Evolutionary conservation across 331 rosid species (phyloP), one percentile per base, ranked within the genome.

Genomic region (Quercus lobata): DNA sequence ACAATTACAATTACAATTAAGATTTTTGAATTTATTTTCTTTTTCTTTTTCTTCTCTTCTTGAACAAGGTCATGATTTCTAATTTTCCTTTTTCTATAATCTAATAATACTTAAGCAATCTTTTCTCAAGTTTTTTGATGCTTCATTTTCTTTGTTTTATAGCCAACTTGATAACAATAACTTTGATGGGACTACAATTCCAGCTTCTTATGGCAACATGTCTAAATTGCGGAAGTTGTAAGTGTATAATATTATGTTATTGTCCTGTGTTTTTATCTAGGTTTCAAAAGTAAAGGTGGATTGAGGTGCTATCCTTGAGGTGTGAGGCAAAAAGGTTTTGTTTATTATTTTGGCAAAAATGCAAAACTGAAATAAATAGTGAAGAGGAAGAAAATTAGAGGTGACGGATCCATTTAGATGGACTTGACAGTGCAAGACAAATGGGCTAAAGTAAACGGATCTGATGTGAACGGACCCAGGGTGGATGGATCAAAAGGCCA

Each of bases 81-180:
- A 63, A 29, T 27, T 63, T 66, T 32, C 4, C 49, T 46, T 66
- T 17, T 66, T 66, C 25, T 32, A 66, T 6, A 3, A 18, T 34
- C 41, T 63, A 66, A 63, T 66, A 17, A 7, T 66, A 34, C 25
- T 18, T 9, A 34, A 66, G 41, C 19, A 66, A 21, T 66, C 25
- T 32, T 17, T 27, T 66, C 2, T 66, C 49, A 34, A 7, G 35
- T 32, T 17, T 66, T 22, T 80, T 11, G 5, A 4, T 11, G n/a
- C n/a, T 68, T 49, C 14, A 29, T 79, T 68, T 78, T 74, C 58
- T 80, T 86, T 76, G 74, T 78, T 80, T 89, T 87, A 90, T 92
- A 96, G 99, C 75, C 99, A 95, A 84, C 88, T 95, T 76, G 99
- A 95, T 85, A 93, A 91, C 87, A 95, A 95, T 84, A 81, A 95